Percentiles rank a stretch among this genome's conserved stretches.
These are phyloP conservation scores for Rhodotorula graminis DNA, from an alignment of 768 basidiomycete genomes.

Conservation along the genomic window DNA sequence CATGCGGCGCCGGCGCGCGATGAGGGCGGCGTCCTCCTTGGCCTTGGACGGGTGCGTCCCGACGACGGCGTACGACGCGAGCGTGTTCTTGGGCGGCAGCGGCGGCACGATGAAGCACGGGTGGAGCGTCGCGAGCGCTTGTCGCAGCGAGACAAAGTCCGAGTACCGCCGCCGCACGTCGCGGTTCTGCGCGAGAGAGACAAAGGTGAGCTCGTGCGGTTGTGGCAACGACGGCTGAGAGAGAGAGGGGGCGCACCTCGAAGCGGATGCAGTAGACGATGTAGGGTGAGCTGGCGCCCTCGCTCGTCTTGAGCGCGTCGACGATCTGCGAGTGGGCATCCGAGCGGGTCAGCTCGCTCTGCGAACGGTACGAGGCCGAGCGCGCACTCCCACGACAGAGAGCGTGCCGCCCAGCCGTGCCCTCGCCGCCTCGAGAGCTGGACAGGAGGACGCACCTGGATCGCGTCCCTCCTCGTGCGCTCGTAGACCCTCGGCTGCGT, in stretches of 20 bases:
- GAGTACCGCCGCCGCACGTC: slow-evolving; percentile 89
- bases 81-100: slow-evolving; percentile 91
- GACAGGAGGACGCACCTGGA: slow-evolving; percentile 10
- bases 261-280: slow-evolving; percentile 82
- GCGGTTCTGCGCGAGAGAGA: slow-evolving; percentile 55
- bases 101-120: slow-evolving; percentile 96
- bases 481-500: neutral
- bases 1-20: slow-evolving; percentile 86
- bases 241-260: slow-evolving; percentile 57
- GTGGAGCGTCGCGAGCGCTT: slow-evolving; percentile 76
- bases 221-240: too few relatives aligned
- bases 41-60: slow-evolving; percentile 67
- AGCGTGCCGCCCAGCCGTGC: neutral
- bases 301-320: slow-evolving; percentile 90
- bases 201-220: too few relatives aligned
- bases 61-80: slow-evolving; percentile 95
- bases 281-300: slow-evolving; percentile 81
- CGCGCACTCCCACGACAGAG: too few relatives aligned
- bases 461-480: slow-evolving; percentile 16
- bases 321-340: slow-evolving; percentile 59
- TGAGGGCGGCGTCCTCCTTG: slow-evolving; percentile 89
- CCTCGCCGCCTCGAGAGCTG: neutral
- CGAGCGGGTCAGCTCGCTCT: neutral
- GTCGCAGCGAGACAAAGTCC: slow-evolving; percentile 89
- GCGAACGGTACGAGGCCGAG: too few relatives aligned